phyloP scores from a whole-genome alignment of 257 asterid genomes.

The Solanum chiquidenum region DNA sequence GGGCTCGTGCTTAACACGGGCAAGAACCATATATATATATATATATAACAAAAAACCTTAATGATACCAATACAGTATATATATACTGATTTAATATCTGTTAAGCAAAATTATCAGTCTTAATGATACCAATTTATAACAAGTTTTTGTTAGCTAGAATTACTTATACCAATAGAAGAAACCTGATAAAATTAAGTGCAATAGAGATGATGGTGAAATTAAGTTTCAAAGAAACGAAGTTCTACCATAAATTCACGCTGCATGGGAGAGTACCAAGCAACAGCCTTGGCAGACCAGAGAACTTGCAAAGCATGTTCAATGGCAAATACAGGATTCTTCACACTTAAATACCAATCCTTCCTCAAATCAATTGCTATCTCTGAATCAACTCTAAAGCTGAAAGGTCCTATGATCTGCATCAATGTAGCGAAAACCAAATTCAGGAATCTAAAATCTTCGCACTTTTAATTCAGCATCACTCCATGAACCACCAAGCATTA shows the following conservation, averaged over 20 bases:
- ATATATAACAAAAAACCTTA: not conserved
- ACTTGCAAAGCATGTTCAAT: conserved; percentile 73
- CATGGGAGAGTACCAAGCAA: conserved; percentile 76
- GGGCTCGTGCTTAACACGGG: no score
- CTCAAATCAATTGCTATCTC: conserved; percentile 42
- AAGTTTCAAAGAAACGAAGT: conserved; percentile 61
- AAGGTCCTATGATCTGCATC: conserved; percentile 77
- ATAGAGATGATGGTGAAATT: not conserved
- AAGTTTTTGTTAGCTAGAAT: no score
- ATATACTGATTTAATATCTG: no score
- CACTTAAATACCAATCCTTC: conserved; percentile 29
- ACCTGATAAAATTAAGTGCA: not conserved
- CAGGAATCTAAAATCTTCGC: not conserved
- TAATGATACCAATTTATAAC: no score
- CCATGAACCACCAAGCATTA: not conserved
- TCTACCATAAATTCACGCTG: conserved; percentile 78
- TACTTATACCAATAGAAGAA: not conserved
- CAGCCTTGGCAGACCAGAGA: conserved; percentile 79
- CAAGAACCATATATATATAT: no score
- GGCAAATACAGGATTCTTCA: conserved; percentile 57
- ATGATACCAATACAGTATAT: no score
- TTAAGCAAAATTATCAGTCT: no score
- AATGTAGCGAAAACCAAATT: not conserved
- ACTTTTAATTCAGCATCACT: not conserved
- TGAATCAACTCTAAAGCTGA: conserved; percentile 72